These are phyloP conservation scores for Suaeda aralocaspica DNA, from an alignment of 148 eudicot species.

Conservation along the genomic window DNA sequence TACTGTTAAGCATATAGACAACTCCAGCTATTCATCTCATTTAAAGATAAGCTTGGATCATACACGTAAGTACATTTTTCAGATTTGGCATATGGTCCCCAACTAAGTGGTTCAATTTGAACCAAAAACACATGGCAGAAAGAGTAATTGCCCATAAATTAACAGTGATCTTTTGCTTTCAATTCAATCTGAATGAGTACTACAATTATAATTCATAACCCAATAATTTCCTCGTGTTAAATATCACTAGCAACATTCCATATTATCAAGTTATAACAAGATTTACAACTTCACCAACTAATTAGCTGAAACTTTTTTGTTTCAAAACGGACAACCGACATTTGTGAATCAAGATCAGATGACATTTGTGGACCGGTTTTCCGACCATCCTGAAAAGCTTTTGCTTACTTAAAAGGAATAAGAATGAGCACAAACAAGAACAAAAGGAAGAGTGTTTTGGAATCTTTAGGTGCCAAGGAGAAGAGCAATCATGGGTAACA, in stretches of 20 bases:
- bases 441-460: neutral
- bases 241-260: neutral
- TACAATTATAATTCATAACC: constrained; percentile 15
- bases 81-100: constrained; percentile 30
- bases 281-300: no score
- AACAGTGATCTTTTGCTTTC: constrained; percentile 6
- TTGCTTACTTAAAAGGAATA: neutral
- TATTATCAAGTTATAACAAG: neutral
- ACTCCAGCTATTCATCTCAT: constrained; percentile 3
- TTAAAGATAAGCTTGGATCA: constrained; percentile 3
- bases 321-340: neutral
- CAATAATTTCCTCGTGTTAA: neutral
- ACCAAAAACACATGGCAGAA: constrained; percentile 22
- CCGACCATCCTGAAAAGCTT: no score
- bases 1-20: neutral
- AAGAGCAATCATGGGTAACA: constrained; percentile 25
- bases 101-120: constrained; percentile 13
- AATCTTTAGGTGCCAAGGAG: constrained; percentile 9
- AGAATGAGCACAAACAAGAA: neutral
- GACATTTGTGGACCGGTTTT: neutral
- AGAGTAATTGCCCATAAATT: neutral
- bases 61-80: constrained; percentile 13
- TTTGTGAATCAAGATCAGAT: neutral
- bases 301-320: no score
- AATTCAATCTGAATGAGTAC: constrained; percentile 11